Conservation (phyloP, 2,329 filamentous ascomycete genomes). For the Myriosclerotinia curreyana region DNA sequence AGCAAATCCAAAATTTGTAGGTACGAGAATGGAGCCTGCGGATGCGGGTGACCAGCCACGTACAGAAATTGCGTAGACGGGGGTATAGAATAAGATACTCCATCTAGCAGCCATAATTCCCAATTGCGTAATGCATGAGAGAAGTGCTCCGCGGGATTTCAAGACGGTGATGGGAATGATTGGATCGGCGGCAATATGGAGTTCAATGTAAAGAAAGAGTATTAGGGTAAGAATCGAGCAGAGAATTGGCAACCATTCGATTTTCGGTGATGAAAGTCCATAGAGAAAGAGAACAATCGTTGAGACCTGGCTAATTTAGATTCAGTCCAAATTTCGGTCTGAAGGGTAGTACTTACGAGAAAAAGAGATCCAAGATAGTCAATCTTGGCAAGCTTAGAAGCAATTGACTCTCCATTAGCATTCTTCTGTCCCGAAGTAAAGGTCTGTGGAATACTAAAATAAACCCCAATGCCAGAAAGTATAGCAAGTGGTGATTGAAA, state of each 20-base stretch:
- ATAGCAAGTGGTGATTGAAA: slow-evolving; percentile 65
- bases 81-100: slow-evolving; percentile 76
- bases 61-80: slow-evolving; percentile 75
- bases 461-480: slow-evolving; percentile 58
- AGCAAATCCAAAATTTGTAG: slow-evolving; percentile 78
- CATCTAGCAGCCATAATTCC: slow-evolving; percentile 79
- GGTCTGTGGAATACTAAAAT: slow-evolving; percentile 60
- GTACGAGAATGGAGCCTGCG: slow-evolving; percentile 73
- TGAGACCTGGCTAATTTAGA: slow-evolving; percentile 47
- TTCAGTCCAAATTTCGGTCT: neutral
- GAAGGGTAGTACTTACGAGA: slow-evolving; percentile 48
- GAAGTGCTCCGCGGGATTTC: slow-evolving; percentile 64
- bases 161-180: slow-evolving; percentile 72
- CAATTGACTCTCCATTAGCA: slow-evolving; percentile 41
- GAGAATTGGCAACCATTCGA: slow-evolving; percentile 58
- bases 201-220: slow-evolving; percentile 62
- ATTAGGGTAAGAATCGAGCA: slow-evolving; percentile 52
- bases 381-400: slow-evolving; percentile 59
- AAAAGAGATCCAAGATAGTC: slow-evolving; percentile 72
- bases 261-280: slow-evolving; percentile 61
- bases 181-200: slow-evolving; percentile 61
- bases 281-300: slow-evolving; percentile 71
- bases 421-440: slow-evolving; percentile 41
- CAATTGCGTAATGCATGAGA: slow-evolving; percentile 72
- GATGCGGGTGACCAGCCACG: slow-evolving; percentile 65